Evolutionary conservation across 202 grass and related monocot genomes (phyloP).

Genomic region (Alloteropsis angusta): DNA sequence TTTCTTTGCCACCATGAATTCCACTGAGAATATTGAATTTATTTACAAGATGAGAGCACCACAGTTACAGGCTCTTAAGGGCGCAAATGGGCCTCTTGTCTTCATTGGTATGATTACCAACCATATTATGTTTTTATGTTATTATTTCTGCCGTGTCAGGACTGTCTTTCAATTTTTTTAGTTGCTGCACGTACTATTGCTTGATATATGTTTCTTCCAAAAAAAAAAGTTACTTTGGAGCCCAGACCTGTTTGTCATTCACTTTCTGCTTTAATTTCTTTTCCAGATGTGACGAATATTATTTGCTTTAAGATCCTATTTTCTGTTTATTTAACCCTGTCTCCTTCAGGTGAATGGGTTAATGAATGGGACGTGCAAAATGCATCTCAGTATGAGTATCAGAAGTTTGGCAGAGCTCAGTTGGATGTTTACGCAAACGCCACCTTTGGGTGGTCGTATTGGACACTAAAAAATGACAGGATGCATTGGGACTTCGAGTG

Average conservation of each 20-base stretch:
- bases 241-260: background rate
- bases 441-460: conserved; percentile 63
- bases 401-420: conserved; percentile 65
- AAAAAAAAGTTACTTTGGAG: background rate
- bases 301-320: background rate
- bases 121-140: background rate
- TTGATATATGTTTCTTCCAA: background rate
- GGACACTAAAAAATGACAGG: conserved; percentile 58
- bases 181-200: background rate
- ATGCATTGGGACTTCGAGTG: conserved; percentile 62
- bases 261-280: background rate
- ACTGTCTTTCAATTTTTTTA: background rate
- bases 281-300: background rate
- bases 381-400: conserved; percentile 57
- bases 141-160: background rate
- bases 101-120: conserved; percentile 47
- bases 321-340: background rate
- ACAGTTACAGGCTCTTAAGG: conserved; percentile 45
- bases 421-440: conserved; percentile 51
- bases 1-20: conserved; percentile 41
- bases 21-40: conserved; percentile 58
- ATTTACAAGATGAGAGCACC: conserved; percentile 46
- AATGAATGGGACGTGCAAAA: conserved; percentile 57
- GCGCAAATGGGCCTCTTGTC: conserved; percentile 52
- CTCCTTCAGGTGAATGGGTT: conserved; percentile 54